Evolutionary conservation across 192 early-diverging fungal genomes (phyloP), one percentile per base, ranked within the genome.

Genomic region (Podila clonocystis): DNA sequence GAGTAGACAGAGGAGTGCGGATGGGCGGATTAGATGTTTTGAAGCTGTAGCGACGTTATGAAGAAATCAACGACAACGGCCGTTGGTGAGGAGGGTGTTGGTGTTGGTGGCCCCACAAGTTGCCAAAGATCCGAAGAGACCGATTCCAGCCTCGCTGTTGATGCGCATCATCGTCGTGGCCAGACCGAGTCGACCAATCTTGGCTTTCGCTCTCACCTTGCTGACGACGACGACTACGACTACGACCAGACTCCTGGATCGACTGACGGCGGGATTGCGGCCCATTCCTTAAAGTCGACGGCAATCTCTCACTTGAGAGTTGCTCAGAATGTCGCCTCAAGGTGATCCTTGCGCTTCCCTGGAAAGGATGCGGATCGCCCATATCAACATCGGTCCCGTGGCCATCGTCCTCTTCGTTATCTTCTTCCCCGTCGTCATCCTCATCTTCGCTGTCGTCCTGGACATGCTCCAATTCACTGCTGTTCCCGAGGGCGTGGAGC

Each of bases 131-230:
- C 12, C 74, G 33, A 12, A 55, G 24, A 26, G 52, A 26, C 38
- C 62, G 52, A 30, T 75, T 75, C 74, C 74, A 75, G 22, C 74
- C 68, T n/a, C 63, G 26, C 45, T 63, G 63, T 12, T 60, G 63
- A 30, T 52, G 61, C 19, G 29, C 50, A 0, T 19, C 38, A 41
- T 24, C 22, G 4, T 29, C 49, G 15, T 67, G 50, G 28, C 15
- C 36, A 45, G 9, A 12, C 30, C 28, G 61, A 20, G 7, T 19
- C 50, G 6, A 36, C 52, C 11, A 9, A 36, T 36, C 34, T 11
- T 36, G 34, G 15, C 41, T 45, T 2, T 45, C 41, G 15, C 41
- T 4, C 36, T 34, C 33, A 28, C 26, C 0, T 22, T 59, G 20
- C 34, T 58, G 20, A 52, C n/a, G 55, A 31, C 33, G 8, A 30